Evolutionary conservation across 2,329 filamentous ascomycete species (phyloP), one percentile per base, ranked within the genome.

Genomic region (Monilinia laxa): DNA sequence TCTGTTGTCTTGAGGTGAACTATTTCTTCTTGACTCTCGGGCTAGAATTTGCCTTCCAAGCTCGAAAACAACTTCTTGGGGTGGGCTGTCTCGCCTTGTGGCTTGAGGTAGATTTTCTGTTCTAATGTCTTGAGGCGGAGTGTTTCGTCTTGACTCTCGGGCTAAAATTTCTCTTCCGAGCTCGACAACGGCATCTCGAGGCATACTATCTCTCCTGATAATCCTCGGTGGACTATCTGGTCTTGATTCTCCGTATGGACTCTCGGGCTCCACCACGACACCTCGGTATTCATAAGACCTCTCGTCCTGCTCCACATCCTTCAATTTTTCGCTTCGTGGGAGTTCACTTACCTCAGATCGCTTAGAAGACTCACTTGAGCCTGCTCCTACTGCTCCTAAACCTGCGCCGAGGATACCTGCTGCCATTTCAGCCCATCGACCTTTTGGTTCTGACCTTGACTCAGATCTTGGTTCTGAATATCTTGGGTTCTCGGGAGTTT

Each of bases 341-440:
- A 45, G 35, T 18, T 65, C 64, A 45, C 14, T 65, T 65, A 62
- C 56, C 47, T 65, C 45, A 20, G 56, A 4, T 31, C 10, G 25
- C 25, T 73, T 70, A 12, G 70, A 70, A 25, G 68, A 62, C 23
- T 75, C 73, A 55, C 66, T 71, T 42, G 71, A 69, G 53, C 65
- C 70, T 59, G 68, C 70, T 51, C 71, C 72, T 10, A 71, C 75
- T 38, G 74, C 73, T 12, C 74, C 77, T 6, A 72, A 74, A 10
- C 74, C 79, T 67, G 77, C 81, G 38, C 79, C 79, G 16, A 81
- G 77, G 59, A 85, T 77, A 20, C 82, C 82, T 45, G 82, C 81
- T 53, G 83, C 80, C 56, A 87, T 78, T 45, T 81, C 80, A 35
- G 81, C 82, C 85, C 85, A 87, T 58, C 79, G 79, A 52, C 65